Evolutionary conservation across 225 moss, liverwort and hornwort species (phyloP).

Genomic region (Physcomitrium patens): DNA sequence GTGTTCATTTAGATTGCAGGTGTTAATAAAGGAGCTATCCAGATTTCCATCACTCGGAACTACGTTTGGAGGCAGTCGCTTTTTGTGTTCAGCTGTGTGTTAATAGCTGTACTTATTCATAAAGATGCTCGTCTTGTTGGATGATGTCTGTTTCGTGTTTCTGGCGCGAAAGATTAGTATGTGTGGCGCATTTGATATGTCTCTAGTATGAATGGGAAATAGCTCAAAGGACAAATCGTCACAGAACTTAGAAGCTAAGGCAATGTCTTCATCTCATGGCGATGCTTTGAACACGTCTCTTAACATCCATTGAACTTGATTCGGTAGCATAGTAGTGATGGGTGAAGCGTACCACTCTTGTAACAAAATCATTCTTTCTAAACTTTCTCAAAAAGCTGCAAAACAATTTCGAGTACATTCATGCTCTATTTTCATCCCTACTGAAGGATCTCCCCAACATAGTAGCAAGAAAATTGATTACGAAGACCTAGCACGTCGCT

Average conservation of each 20-base stretch:
- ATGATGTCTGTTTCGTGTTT: neutral
- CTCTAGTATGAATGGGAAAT: neutral
- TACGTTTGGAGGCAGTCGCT: neutral
- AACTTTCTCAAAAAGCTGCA: neutral
- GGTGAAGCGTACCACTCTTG: no score
- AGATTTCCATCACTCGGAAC: neutral
- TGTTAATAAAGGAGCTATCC: neutral
- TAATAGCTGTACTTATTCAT: neutral
- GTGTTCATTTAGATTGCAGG: neutral
- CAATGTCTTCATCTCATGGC: no score
- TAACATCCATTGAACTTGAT: no score
- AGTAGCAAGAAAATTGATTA: neutral
- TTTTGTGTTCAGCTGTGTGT: neutral
- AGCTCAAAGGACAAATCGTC: neutral
- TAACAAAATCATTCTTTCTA: no score
- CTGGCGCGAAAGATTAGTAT: neutral
- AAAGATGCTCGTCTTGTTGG: neutral
- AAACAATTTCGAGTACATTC: neutral
- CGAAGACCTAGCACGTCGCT: neutral
- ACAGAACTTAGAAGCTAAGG: no score
- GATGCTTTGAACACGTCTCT: no score
- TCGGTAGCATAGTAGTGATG: no score
- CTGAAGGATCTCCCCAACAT: neutral
- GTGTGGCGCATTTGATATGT: neutral
- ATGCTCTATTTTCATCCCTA: neutral